Conservation (phyloP, 192 early-diverging fungal species). For the Paraglomus occultum region DNA sequence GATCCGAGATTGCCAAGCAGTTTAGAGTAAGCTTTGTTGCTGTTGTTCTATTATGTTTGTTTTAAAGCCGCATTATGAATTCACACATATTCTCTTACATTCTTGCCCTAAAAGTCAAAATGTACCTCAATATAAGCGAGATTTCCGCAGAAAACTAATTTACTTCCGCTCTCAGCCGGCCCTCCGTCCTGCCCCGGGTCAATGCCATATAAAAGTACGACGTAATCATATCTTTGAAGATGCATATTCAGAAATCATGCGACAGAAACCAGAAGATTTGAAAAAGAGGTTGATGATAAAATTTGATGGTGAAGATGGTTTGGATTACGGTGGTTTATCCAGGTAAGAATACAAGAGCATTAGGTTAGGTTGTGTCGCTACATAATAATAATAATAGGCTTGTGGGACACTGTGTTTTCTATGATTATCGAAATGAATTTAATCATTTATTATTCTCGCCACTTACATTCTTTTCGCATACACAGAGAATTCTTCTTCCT, state of each 20-base stretch:
- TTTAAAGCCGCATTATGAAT: background rate
- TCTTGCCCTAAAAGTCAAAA: conserved; percentile 48
- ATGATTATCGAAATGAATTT: background rate
- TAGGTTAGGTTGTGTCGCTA: background rate
- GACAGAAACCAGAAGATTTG: conserved; percentile 82
- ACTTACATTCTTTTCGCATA: conserved; percentile 17
- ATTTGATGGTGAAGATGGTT: conserved; percentile 97
- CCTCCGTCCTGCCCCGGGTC: conserved; percentile 83
- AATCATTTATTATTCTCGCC: background rate
- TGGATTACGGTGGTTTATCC: conserved; percentile 97
- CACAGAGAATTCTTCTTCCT: conserved; percentile 95
- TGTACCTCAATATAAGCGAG: conserved; percentile 98
- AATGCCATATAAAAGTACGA: conserved; percentile 91
- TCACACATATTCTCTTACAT: background rate
- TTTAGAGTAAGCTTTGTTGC: conserved; percentile 47
- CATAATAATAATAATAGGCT: background rate
- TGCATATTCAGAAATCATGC: conserved; percentile 94
- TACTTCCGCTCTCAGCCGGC: conserved; percentile 94
- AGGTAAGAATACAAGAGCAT: conserved; percentile 45
- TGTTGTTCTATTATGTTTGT: background rate
- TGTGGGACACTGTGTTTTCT: no score
- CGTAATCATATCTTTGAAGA: conserved; percentile 93
- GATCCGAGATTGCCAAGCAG: conserved; percentile 84
- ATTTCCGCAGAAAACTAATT: conserved; percentile 95
- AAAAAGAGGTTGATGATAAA: conserved; percentile 99